Conservation (phyloP, 2,329 filamentous ascomycete genomes). For the Didymella glomerata region DNA sequence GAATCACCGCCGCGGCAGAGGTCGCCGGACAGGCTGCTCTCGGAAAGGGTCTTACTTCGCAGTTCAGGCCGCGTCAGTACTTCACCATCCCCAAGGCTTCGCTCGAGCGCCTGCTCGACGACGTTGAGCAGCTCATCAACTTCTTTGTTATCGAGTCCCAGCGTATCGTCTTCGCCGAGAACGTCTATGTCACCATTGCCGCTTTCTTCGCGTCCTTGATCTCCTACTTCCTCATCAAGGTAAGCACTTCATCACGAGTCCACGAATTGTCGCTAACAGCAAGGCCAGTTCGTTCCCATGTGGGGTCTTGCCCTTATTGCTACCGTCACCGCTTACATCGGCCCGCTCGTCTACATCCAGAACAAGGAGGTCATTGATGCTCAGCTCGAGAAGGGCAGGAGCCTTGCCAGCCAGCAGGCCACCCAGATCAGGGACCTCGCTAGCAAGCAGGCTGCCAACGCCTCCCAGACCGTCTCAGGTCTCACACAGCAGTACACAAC, state of each 20-base stretch:
- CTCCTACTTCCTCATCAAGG: constrained; percentile 70
- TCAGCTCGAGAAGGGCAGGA: constrained; percentile 63
- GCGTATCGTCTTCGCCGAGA: constrained; percentile 72
- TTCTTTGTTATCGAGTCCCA: constrained; percentile 75
- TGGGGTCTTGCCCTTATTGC: constrained; percentile 69
- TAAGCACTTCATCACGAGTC: background rate
- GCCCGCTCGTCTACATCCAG: constrained; percentile 69
- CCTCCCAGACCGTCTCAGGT: constrained; percentile 64
- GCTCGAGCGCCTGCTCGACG: constrained; percentile 67
- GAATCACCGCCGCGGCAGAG: constrained; percentile 66
- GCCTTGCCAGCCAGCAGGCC: constrained; percentile 66
- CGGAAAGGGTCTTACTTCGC: constrained; percentile 66
- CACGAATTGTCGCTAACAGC: background rate
- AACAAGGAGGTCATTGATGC: constrained; percentile 71
- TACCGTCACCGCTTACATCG: constrained; percentile 65
- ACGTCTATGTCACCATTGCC: constrained; percentile 66
- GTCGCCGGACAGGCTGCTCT: constrained; percentile 64
- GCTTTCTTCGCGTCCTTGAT: constrained; percentile 67
- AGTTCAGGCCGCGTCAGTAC: constrained; percentile 70
- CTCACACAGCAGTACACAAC: constrained; percentile 68
- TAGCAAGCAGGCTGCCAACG: constrained; percentile 66
- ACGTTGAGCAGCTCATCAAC: constrained; percentile 71
- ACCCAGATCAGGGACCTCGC: constrained; percentile 68
- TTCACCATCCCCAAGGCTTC: constrained; percentile 72
- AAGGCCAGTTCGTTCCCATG: constrained; percentile 62